Evolutionary conservation across 495 filamentous ascomycete genomes (phyloP).

Genomic region (Aspergillus sclerotiicarbonarius): DNA sequence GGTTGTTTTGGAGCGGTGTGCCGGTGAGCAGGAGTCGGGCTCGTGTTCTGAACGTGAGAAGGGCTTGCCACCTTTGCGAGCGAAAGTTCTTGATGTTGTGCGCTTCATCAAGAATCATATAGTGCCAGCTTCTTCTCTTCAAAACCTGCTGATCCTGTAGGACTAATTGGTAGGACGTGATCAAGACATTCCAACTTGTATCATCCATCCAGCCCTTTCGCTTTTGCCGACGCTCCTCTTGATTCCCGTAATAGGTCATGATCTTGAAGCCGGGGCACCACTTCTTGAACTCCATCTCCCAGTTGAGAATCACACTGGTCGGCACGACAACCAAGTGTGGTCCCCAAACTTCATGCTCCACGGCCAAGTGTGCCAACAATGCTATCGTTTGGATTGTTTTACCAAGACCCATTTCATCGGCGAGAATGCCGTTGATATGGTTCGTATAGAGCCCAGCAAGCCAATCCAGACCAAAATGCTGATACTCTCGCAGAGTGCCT

Average conservation of each 20-base stretch:
- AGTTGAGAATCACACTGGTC: constrained; percentile 98
- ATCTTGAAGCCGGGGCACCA: constrained; percentile 99
- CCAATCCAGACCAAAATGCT: constrained; percentile 96
- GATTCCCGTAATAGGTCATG: constrained; percentile 90
- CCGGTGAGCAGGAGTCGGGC: constrained; percentile 88
- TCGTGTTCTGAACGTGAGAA: constrained; percentile 86
- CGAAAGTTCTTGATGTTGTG: constrained; percentile 99
- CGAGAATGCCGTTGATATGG: constrained; percentile 94
- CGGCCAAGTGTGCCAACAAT: constrained; percentile 88
- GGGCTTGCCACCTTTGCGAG: constrained; percentile 91
- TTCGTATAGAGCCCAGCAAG: constrained; percentile 89
- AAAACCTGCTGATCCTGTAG: constrained; percentile 91
- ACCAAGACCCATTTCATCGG: constrained; percentile 98
- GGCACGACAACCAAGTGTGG: constrained; percentile 96
- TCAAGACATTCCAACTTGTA: constrained; percentile 91
- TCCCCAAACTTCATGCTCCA: constrained; percentile 89
- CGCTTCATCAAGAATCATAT: constrained; percentile 97
- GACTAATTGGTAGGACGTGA: constrained; percentile 96
- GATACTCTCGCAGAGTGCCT: constrained; percentile 92
- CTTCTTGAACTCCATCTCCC: constrained; percentile 99
- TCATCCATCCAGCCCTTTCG: constrained; percentile 88
- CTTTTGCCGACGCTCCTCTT: constrained; percentile 88
- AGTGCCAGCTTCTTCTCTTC: constrained; percentile 91
- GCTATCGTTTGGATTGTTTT: constrained; percentile 99
- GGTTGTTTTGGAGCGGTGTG: constrained; percentile 94